Evolutionary conservation across 129 eudicot genomes (phyloP).

Genomic region (Gnaphalium uliginosum): DNA sequence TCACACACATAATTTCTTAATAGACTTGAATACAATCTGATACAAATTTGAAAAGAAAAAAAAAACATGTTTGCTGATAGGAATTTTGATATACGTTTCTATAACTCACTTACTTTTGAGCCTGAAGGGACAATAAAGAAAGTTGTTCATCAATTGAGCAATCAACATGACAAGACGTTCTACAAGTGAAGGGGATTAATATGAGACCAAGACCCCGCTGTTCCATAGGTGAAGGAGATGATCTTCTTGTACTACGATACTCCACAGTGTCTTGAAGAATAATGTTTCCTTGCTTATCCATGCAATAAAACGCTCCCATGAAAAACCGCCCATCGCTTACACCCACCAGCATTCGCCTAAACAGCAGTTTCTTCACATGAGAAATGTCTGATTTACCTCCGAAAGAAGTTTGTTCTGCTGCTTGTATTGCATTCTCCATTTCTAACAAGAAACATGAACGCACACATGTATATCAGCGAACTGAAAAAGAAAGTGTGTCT

Average conservation of each 20-base stretch:
- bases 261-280: constrained; percentile 89
- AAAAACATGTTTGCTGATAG: not conserved
- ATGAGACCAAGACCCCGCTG: constrained; percentile 82
- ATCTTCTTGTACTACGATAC: constrained; percentile 68
- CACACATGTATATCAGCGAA: not conserved
- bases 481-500: not conserved
- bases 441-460: constrained; percentile 21
- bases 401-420: constrained; percentile 18
- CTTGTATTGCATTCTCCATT: constrained; percentile 34
- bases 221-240: constrained; percentile 83
- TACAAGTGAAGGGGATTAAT: constrained; percentile 73
- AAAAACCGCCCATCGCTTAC: constrained; percentile 81
- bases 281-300: constrained; percentile 92
- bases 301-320: constrained; percentile 74
- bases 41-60: too few relatives aligned
- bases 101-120: constrained; percentile 22
- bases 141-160: constrained; percentile 79
- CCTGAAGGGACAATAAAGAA: constrained; percentile 56
- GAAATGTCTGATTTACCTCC: constrained; percentile 35
- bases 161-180: constrained; percentile 84
- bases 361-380: constrained; percentile 58
- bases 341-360: constrained; percentile 68
- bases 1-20: not conserved
- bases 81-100: not conserved
- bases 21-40: not conserved